Conservation (phyloP, 2,329 filamentous ascomycete species). For the Aspergillus sp. region DNA sequence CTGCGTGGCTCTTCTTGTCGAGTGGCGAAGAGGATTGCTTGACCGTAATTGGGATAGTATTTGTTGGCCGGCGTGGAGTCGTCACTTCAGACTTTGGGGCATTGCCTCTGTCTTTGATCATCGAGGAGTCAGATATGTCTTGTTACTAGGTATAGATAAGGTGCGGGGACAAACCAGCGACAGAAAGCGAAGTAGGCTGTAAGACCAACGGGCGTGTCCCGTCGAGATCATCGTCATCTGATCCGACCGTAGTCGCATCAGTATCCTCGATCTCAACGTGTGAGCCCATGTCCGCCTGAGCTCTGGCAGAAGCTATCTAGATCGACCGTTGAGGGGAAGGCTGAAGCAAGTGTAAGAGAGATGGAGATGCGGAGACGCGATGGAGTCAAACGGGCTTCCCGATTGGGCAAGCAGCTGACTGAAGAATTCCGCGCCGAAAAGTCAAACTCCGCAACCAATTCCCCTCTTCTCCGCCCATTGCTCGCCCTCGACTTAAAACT, state of each 20-base stretch:
- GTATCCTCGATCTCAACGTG: slow-evolving; percentile 27
- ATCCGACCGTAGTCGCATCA: slow-evolving; percentile 32
- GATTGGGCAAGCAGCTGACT: slow-evolving; percentile 26
- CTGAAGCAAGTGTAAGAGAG: not conserved
- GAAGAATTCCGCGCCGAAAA: slow-evolving; percentile 15
- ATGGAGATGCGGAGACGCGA: slow-evolving; percentile 19
- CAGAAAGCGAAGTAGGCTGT: slow-evolving; percentile 6
- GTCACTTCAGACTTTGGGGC: not conserved
- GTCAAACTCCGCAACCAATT: slow-evolving; percentile 13
- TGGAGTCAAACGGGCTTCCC: slow-evolving; percentile 22
- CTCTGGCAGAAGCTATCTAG: slow-evolving; percentile 5
- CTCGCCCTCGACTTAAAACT: not conserved
- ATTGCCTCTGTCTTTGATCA: slow-evolving; percentile 8
- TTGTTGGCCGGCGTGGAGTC: not conserved
- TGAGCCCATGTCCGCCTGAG: slow-evolving; percentile 25
- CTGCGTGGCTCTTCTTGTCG: slow-evolving; percentile 15
- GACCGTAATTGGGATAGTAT: not conserved
- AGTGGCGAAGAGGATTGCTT: slow-evolving; percentile 15
- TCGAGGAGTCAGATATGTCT: slow-evolving; percentile 20
- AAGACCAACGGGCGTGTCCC: slow-evolving; percentile 30
- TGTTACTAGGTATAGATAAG: not conserved
- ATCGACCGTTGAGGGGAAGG: not conserved
- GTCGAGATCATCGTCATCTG: slow-evolving; percentile 48
- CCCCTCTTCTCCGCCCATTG: not conserved
- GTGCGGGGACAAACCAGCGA: slow-evolving; percentile 14